Base-by-base conservation (phyloP, 768 basidiomycete species). In the Suillus subaureus region DNA sequence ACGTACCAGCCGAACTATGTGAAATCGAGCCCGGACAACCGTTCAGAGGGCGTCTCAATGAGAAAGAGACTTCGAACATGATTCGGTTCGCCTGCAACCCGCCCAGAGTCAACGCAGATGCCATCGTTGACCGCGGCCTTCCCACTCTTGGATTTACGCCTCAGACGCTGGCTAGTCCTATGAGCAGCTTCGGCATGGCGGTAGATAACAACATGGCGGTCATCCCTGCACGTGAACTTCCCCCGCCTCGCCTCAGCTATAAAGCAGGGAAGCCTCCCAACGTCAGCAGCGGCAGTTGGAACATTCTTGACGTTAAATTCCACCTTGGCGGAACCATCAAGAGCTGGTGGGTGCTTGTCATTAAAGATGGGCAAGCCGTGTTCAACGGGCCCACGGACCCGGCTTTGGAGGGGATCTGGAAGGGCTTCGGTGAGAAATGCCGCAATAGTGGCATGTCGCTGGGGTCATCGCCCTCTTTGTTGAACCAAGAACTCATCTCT, bases 231-330 rank as follows among this genome's bases (percentile, higher is more conserved):
- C 85, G 93, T 18, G 83, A 90, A 65, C 84, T 95, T 2, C 79
- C 77, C 0, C 77, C 89, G 0, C 93, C 93, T 0, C 66, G 67
- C 1, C 70, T 94, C 60, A 78, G 78, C 2, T 94, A 94, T 71
- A 79, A 75, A 43, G 75, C 69, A 5, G 87, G 85, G 2, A 72
- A 64, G 7, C 72, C 79, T 75, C 62, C 74, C 3, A 81, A 76
- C 16, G 83, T 87, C 7, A 77, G 70, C 42, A 85, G 89, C 39
- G 93, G 88, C 0, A 84, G 85, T 45, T 94, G 93, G 93, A 94
- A 94, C 67, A 88, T 93, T 61, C 73, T 89, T 40, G 81, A 89
- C 28, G 88, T 90, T 62, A 86, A 87, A 70, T 93, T 94, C 70
- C 86, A 88, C 40, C 72, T 70, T 0, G 86, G 86, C 0, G 89